A percentile compares a stretch with the other conserved stretches of the same genome.
These are phyloP conservation scores for Exophiala aquamarina DNA, from an alignment of 2,329 filamentous ascomycete genomes.

Conservation along the genomic window DNA sequence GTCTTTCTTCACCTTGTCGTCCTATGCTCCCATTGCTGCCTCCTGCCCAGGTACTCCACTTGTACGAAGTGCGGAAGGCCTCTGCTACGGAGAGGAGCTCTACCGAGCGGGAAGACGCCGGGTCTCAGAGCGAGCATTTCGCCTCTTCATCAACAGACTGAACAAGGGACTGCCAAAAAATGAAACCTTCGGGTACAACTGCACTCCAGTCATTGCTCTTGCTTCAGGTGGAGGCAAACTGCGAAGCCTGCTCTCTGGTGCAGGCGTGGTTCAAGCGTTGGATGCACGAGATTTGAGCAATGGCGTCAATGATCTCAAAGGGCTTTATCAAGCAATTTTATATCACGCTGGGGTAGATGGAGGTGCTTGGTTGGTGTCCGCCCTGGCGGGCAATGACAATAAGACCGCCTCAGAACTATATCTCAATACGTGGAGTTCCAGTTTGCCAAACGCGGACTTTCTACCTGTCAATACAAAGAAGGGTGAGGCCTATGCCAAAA, in stretches of 20 bases:
- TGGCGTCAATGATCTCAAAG: slow-evolving; percentile 35
- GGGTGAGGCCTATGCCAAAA: slow-evolving; percentile 28
- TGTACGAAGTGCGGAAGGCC: neutral
- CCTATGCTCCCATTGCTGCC: neutral
- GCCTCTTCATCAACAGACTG: neutral
- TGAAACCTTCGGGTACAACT: neutral
- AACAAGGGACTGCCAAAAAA: neutral
- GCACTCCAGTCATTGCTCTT: slow-evolving; percentile 43
- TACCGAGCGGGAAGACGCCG: neutral
- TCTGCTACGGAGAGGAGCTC: neutral
- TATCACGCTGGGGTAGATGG: slow-evolving; percentile 50
- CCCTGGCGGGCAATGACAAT: slow-evolving; percentile 48
- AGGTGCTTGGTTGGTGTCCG: slow-evolving; percentile 48
- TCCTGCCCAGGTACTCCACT: neutral
- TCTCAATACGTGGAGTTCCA: slow-evolving; percentile 41
- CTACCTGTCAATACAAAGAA: slow-evolving; percentile 36
- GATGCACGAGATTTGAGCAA: slow-evolving; percentile 41
- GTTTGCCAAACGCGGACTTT: slow-evolving; percentile 39
- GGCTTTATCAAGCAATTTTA: slow-evolving; percentile 47
- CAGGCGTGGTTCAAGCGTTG: slow-evolving; percentile 44
- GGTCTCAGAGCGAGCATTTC: neutral
- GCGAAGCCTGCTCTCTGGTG: slow-evolving; percentile 39
- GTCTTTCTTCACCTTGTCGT: neutral
- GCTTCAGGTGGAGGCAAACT: slow-evolving; percentile 46
- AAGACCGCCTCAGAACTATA: slow-evolving; percentile 44